Base-by-base conservation (phyloP, 2,329 filamentous ascomycete genomes). In the Dothistroma pini region DNA sequence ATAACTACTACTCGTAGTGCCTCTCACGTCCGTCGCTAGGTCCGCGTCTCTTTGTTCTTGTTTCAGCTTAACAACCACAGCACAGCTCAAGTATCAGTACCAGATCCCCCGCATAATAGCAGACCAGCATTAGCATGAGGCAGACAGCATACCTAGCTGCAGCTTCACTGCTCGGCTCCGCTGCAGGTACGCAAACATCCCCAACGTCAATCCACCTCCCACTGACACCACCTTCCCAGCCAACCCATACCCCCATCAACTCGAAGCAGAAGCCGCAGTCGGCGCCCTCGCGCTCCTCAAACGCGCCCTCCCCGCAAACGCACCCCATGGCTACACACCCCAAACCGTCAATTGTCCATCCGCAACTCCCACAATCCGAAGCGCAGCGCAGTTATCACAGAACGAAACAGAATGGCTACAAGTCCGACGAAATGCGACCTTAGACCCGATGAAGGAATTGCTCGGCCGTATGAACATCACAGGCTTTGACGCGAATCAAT, bases 371-470 rank as follows among this genome's bases (percentile, higher is more conserved):
- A 81, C 79, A 1, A 84, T 96, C 58, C 86, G 92, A 67, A 74
- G 75, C 38, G 90, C 89, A 51, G 75, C 76, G 29, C 70, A 71
- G 0, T 77, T 96, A 10, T 93, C 90, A 2, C 68, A 79, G 16
- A 80, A 88, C 59, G 93, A 97, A 78, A 82, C 80, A 44, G 78
- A 83, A 71, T 97, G 93, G 91, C 80, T 96, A 14, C 72, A 84
- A 55, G 81, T 80, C 62, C 85, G 93, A 60, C 84, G 91, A 64
- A 84, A 85, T 63, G 87, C 88, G 65, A 96, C 91, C 0, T 77
- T 93, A 19, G 76, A 85, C 10, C 86, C 90, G n/a, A 88, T 97
- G 83, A 84, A 82, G 58, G 82, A 88, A 19, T 86, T 96, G 66
- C 81, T 97, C 56, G 79, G 79, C 19, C 84, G 89, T 60, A 81